These are phyloP conservation scores for Alopecurus myosuroides DNA, from an alignment of 176 grass and related monocot genomes.

Conservation along the genomic window DNA sequence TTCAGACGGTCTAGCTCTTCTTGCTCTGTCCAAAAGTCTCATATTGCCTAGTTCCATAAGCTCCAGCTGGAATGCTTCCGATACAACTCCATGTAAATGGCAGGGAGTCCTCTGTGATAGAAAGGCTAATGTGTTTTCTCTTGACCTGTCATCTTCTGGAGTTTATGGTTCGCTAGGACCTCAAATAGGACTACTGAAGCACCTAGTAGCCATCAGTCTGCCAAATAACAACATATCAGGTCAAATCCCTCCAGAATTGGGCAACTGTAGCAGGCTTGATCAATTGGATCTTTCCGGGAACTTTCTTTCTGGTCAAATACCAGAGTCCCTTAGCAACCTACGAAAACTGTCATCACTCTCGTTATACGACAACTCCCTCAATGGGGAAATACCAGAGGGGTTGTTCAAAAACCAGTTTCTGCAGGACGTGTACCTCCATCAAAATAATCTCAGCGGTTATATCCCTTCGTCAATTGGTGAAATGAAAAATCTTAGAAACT, in stretches of 20 bases:
- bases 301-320: constrained; percentile 59
- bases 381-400: constrained; percentile 46
- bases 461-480: constrained; percentile 40
- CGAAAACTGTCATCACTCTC: constrained; percentile 23
- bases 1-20: constrained; percentile 46
- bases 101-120: constrained; percentile 32
- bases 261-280: constrained; percentile 51
- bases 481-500: constrained; percentile 25
- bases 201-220: constrained; percentile 31
- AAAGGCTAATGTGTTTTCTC: constrained; percentile 20
- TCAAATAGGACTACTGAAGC: constrained; percentile 36
- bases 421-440: constrained; percentile 37
- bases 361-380: constrained; percentile 37
- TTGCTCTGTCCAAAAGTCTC: constrained; percentile 47
- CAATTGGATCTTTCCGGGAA: constrained; percentile 53
- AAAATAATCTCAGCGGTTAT: constrained; percentile 51
- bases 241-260: constrained; percentile 47
- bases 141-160: constrained; percentile 29
- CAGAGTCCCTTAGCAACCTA: constrained; percentile 46
- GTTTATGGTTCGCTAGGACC: constrained; percentile 41
- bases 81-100: constrained; percentile 54
- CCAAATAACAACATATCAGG: constrained; percentile 38
- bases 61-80: constrained; percentile 44
- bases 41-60: constrained; percentile 31
- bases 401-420: constrained; percentile 47